Percentiles rank a stretch among this genome's conserved stretches.
phyloP scores from a whole-genome alignment of 495 filamentous ascomycete genomes.

The Aspergillus leporis region DNA sequence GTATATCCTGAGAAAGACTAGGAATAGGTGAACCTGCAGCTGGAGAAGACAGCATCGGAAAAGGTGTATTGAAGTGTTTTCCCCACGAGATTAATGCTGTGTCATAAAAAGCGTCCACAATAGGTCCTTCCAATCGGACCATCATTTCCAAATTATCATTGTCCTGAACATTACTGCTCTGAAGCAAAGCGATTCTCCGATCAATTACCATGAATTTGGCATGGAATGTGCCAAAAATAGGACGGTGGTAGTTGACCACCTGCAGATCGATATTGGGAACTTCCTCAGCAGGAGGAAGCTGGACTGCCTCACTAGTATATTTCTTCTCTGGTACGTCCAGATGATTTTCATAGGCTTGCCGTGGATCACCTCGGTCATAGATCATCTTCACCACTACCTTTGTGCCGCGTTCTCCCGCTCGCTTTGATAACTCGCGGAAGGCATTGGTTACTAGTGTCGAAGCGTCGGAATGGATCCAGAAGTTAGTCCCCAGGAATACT shows the following conservation, averaged over 20 bases:
- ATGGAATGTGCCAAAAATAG: slow-evolving; percentile 73
- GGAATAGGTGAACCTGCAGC: slow-evolving; percentile 41
- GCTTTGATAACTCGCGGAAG: slow-evolving; percentile 63
- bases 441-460: slow-evolving; percentile 67
- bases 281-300: slow-evolving; percentile 59
- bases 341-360: slow-evolving; percentile 64
- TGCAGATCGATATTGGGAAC: slow-evolving; percentile 71
- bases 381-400: slow-evolving; percentile 71
- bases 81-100: slow-evolving; percentile 71
- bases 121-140: slow-evolving; percentile 72
- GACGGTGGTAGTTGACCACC: slow-evolving; percentile 74
- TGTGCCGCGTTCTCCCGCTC: slow-evolving; percentile 58
- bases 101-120: slow-evolving; percentile 75
- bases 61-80: slow-evolving; percentile 59
- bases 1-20: slow-evolving; percentile 13
- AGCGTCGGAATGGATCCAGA: slow-evolving; percentile 69
- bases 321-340: slow-evolving; percentile 56
- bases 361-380: slow-evolving; percentile 69
- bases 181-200: slow-evolving; percentile 62
- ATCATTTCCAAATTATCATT: slow-evolving; percentile 82
- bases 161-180: slow-evolving; percentile 79
- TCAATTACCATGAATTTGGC: slow-evolving; percentile 78
- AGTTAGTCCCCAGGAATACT: slow-evolving; percentile 73
- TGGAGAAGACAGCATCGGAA: slow-evolving; percentile 56
- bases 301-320: slow-evolving; percentile 56